Percentiles rank a stretch among this genome's conserved stretches.
Evolutionary conservation across 805 yeast species (phyloP).

Genomic region (Candida argentea): DNA sequence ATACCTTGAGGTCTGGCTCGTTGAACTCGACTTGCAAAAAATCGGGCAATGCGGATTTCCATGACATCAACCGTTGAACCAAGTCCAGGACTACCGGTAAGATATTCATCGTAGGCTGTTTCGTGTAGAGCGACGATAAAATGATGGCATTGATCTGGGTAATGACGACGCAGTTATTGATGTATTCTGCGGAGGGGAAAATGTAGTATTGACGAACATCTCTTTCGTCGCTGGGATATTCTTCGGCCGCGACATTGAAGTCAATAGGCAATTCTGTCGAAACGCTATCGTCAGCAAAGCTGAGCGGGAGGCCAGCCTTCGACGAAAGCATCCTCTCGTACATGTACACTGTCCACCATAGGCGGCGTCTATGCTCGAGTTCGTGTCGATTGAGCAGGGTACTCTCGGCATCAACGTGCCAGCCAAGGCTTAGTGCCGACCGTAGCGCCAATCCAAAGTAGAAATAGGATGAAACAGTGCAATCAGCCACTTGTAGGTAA

Average conservation of each 20-base stretch:
- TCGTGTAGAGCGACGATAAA: constrained; percentile 57
- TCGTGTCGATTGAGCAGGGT: constrained; percentile 44
- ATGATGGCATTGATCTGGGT: constrained; percentile 73
- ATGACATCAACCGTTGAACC: constrained; percentile 53
- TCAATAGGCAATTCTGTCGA: constrained; percentile 68
- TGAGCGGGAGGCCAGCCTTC: constrained; percentile 70
- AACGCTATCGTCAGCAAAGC: constrained; percentile 74
- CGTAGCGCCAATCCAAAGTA: constrained; percentile 70
- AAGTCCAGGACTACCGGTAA: constrained; percentile 63
- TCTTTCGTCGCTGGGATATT: constrained; percentile 25
- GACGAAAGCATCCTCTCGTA: constrained; percentile 67
- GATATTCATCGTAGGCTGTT: constrained; percentile 68
- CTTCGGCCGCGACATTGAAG: constrained; percentile 45
- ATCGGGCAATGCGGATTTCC: constrained; percentile 59
- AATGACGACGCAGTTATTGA: constrained; percentile 66
- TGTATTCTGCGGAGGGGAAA: constrained; percentile 70
- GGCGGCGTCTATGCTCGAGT: constrained; percentile 40
- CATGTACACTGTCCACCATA: constrained; percentile 43
- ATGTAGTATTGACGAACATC: constrained; percentile 59
- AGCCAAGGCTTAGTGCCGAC: constrained; percentile 61
- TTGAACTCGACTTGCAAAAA: constrained; percentile 57
- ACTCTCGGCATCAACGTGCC: constrained; percentile 76
- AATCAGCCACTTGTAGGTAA: constrained; percentile 74
- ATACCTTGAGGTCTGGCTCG: constrained; percentile 41
- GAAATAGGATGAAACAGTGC: constrained; percentile 72